phyloP scores from a whole-genome alignment of 208 protist species.

The Entamoeba invadens region DNA sequence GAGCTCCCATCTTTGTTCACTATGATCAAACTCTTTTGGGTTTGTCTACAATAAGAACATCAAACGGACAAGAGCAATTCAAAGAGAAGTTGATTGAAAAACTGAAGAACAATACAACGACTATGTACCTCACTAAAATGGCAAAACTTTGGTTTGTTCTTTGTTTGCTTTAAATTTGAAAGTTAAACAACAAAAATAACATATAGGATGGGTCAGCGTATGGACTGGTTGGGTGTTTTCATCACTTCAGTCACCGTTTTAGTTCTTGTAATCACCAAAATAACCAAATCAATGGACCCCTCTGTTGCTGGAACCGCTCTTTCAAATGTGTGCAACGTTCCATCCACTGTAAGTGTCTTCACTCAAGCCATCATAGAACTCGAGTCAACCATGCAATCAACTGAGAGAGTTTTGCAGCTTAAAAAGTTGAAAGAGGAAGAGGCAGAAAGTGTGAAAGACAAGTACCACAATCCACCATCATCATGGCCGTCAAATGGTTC shows the following conservation, averaged over 20 bases:
- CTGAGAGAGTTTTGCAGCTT: background rate
- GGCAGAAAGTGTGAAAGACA: background rate
- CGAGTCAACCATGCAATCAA: background rate
- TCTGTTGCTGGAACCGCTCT: background rate
- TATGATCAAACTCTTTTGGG: too few relatives aligned
- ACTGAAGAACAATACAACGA: background rate
- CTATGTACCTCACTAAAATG: background rate
- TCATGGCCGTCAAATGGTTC: slow-evolving; percentile 18
- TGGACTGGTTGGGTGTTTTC: background rate
- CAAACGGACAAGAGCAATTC: slow-evolving; percentile 19
- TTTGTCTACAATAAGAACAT: slow-evolving; percentile 57
- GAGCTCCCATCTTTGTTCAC: slow-evolving; percentile 70
- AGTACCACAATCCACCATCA: background rate
- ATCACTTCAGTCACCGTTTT: background rate
- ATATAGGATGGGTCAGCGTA: too few relatives aligned
- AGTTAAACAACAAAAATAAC: background rate
- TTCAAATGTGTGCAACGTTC: background rate
- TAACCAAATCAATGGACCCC: background rate
- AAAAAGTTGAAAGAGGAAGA: background rate
- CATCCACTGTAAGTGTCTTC: slow-evolving; percentile 16
- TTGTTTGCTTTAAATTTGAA: slow-evolving; percentile 9
- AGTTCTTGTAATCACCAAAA: background rate
- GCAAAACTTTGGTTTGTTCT: slow-evolving; percentile 7
- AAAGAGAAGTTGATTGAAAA: background rate
- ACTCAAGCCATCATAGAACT: background rate